Conservation (phyloP, 495 filamentous ascomycete genomes). For the Penicillium simplicissimum region DNA sequence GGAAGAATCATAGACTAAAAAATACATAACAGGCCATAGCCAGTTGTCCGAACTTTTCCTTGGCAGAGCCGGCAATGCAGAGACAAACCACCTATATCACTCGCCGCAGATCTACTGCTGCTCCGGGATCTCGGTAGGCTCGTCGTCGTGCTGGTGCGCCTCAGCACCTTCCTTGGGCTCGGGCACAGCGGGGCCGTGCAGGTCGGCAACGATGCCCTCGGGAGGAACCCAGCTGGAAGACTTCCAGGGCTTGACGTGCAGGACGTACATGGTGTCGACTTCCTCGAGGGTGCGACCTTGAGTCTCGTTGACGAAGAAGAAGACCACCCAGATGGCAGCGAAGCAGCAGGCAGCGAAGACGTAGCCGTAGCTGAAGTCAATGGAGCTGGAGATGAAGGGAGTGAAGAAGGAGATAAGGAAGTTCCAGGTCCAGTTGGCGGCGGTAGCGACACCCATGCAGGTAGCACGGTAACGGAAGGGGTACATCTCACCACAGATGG, state of each 20-base stretch:
- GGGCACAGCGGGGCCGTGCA: constrained; percentile 23
- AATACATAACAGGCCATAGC: constrained; percentile 8
- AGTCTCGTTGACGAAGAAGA: constrained; percentile 77
- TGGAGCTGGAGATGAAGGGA: constrained; percentile 67
- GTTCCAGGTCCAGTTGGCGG: constrained; percentile 88
- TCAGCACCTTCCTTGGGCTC: constrained; percentile 26
- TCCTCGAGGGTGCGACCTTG: constrained; percentile 71
- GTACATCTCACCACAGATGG: constrained; percentile 78
- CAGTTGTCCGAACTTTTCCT: background rate
- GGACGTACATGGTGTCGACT: constrained; percentile 83
- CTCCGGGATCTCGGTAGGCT: constrained; percentile 21
- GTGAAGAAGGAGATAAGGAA: constrained; percentile 87
- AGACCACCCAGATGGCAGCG: constrained; percentile 63
- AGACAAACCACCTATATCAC: background rate
- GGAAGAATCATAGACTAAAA: constrained; percentile 13
- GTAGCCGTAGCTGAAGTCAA: constrained; percentile 76
- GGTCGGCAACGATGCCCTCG: constrained; percentile 37
- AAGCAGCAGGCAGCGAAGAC: constrained; percentile 75
- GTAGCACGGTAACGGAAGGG: constrained; percentile 73
- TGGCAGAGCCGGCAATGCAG: background rate
- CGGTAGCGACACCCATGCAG: constrained; percentile 75
- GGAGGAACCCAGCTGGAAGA: constrained; percentile 59
- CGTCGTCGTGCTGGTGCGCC: constrained; percentile 31
- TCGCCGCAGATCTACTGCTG: constrained; percentile 12
- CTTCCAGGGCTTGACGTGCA: constrained; percentile 68